Evolutionary conservation across 345 rosid species (phyloP), one percentile per base, ranked within the genome.

Genomic region (Linum trigynum): DNA sequence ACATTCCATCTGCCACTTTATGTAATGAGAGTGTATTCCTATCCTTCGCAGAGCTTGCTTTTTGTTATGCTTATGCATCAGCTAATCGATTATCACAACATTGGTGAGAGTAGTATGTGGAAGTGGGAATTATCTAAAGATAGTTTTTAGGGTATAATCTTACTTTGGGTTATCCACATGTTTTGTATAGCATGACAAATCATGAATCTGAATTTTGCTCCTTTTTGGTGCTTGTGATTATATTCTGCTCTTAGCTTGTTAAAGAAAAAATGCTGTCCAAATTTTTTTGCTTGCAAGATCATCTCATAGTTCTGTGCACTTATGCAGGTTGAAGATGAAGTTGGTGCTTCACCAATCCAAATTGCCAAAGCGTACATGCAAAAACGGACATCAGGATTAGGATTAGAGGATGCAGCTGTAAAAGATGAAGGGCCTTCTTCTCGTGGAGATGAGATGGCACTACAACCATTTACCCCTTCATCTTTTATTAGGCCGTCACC

Each of bases 291-390:
- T 35, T 67, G 53, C 15, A 15, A 12, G 50, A 56, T 1, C 53
- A 15, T 65, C 62, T 68, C 51, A 62, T 39, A n/a, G 23, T 23
- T 57, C 3, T 36, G 55, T 48, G 37, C 15, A 67, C 56, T 59
- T 65, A 64, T 64, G 50, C 72, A 75, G 82, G 38, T 68, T 40
- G 71, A 15, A 65, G 82, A 81, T 62, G 80, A 81, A 75, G 74
- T 80, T 38, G 86, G 84, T 58, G 75, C 85, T 63, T 87, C 94
- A 43, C 98, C 96, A 9, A 65, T 85, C 76, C 96, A 88, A 35
- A 62, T 62, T 62, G 65, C 65, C 9, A 62, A 53, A 42, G 65
- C 53, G 17, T 23, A 23, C 32, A 23, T 62, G 43, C 5, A 62
- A 62, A 62, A 62, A 39, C 65, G 53, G 39, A 41, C 50, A 16